phyloP scores from a whole-genome alignment of 2,329 filamentous ascomycete species.

The Colletotrichum theobromicola region DNA sequence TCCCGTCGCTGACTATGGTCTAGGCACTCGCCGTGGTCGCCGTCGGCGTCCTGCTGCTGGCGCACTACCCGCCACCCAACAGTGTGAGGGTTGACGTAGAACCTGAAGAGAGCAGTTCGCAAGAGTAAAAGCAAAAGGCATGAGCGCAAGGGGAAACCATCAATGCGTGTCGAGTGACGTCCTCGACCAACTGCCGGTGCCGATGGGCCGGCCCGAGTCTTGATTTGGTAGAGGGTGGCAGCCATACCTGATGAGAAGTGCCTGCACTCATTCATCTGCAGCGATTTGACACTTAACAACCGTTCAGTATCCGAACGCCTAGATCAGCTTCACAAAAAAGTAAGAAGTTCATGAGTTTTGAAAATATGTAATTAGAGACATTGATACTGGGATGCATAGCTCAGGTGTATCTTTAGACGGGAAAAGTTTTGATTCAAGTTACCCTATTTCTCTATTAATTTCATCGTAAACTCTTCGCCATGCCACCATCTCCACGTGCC shows the following conservation, averaged over 20 bases:
- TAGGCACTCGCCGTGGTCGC: slow-evolving; percentile 61
- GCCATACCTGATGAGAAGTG: too few species aligned
- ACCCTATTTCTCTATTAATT: neutral
- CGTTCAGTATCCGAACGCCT: neutral
- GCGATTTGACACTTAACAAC: neutral
- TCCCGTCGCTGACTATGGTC: slow-evolving; percentile 10
- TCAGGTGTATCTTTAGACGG: neutral
- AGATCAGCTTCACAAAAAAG: neutral
- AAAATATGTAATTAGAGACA: neutral
- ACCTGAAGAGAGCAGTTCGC: neutral
- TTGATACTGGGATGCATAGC: neutral
- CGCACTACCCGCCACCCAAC: slow-evolving; percentile 48
- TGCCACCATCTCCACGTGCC: neutral
- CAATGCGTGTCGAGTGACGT: neutral
- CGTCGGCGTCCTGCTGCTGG: slow-evolving; percentile 48
- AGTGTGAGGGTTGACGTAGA: slow-evolving; percentile 42
- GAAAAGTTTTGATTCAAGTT: neutral
- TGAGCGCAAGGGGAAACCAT: neutral
- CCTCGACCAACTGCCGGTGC: neutral
- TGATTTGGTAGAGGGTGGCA: neutral
- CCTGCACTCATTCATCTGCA: neutral
- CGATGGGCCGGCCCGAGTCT: neutral
- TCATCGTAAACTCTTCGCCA: neutral
- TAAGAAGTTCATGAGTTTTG: neutral
- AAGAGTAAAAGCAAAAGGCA: neutral